Evolutionary conservation across 176 grass and related monocot genomes (phyloP).

Genomic region (Oropetium thomaeum): DNA sequence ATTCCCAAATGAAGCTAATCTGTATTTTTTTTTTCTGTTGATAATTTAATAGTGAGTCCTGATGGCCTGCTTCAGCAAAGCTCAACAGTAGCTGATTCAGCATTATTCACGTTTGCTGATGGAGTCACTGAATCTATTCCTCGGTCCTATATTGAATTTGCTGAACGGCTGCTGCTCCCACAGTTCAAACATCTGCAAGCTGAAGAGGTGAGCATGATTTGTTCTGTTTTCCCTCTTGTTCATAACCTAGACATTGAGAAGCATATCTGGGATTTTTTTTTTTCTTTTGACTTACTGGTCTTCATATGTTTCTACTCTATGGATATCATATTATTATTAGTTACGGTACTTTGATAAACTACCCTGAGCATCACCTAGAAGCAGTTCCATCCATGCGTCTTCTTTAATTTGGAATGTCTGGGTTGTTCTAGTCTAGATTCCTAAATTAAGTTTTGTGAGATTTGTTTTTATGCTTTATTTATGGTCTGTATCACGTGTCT

Average conservation of each 20-base stretch:
- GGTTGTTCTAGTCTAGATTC: not conserved
- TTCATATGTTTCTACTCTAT: not conserved
- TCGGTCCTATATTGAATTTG: slow-evolving; percentile 93
- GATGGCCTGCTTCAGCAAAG: slow-evolving; percentile 96
- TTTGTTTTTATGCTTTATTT: not conserved
- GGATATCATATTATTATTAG: not conserved
- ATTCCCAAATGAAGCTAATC: not conserved
- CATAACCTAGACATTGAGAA: not conserved
- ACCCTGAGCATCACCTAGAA: not conserved
- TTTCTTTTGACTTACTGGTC: not conserved
- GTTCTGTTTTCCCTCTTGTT: not conserved
- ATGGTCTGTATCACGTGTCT: not conserved
- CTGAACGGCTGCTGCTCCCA: slow-evolving; percentile 77
- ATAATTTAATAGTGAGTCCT: slow-evolving; percentile 74
- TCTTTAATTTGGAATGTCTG: not conserved
- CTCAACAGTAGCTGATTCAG: slow-evolving; percentile 88
- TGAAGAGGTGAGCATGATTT: slow-evolving; percentile 58
- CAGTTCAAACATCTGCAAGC: slow-evolving; percentile 68
- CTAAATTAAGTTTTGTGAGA: not conserved
- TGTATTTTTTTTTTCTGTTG: slow-evolving; percentile 3
- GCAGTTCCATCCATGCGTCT: not conserved
- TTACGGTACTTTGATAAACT: not conserved
- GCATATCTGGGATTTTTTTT: not conserved
- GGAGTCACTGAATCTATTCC: slow-evolving; percentile 68
- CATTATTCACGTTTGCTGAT: slow-evolving; percentile 73